phyloP scores from a whole-genome alignment of 495 filamentous ascomycete genomes.

The Physcia stellaris region DNA sequence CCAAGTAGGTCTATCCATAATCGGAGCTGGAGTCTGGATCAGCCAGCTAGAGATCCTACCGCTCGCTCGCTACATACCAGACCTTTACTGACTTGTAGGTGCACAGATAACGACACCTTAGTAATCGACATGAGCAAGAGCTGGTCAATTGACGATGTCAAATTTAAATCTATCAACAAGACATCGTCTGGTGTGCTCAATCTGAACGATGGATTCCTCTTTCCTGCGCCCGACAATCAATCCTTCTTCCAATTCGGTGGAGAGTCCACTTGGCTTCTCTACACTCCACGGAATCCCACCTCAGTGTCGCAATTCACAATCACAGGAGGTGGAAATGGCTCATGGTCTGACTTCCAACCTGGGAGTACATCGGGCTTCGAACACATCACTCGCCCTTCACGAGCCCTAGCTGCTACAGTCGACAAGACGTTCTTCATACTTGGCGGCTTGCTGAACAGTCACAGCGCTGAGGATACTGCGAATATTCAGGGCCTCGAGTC shows the following conservation, averaged over 20 bases:
- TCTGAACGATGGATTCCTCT: neutral
- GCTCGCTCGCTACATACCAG: neutral
- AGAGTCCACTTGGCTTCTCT: neutral
- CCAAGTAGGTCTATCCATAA: too few species aligned
- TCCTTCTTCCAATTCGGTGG: conserved; percentile 3
- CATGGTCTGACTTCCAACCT: conserved; percentile 1
- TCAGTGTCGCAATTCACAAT: conserved; percentile 2
- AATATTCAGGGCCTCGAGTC: neutral
- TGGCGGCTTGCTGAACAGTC: neutral
- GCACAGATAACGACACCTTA: conserved; percentile 3
- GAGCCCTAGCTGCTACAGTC: neutral
- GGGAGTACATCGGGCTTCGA: neutral
- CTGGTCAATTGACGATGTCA: conserved; percentile 1
- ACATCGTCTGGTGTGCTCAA: neutral
- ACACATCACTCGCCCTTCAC: neutral
- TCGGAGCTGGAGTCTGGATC: too few species aligned
- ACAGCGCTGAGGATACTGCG: neutral
- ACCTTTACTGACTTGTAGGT: neutral
- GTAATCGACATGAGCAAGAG: conserved; percentile 3
- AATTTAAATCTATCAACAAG: neutral
- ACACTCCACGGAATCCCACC: neutral
- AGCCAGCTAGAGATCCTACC: neutral
- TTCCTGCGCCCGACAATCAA: neutral
- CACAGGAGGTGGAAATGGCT: neutral
- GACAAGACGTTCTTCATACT: conserved; percentile 3